Conservation (phyloP, 225 moss, liverwort and hornwort genomes). For the Bryum argenteum region DNA sequence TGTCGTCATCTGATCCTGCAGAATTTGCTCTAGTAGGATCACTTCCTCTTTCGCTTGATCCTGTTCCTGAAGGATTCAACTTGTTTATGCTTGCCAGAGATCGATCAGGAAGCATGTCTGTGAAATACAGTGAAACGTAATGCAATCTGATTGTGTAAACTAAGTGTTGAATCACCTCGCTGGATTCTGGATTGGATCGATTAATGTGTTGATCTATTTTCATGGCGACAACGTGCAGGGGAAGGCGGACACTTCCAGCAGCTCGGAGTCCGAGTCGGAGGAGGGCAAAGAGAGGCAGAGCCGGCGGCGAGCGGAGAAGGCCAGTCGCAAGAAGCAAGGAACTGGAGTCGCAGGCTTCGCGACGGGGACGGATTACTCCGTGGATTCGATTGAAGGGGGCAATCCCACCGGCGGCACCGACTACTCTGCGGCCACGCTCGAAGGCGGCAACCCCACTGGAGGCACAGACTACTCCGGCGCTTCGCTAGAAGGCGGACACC, state of each 20-base stretch:
- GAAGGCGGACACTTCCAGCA: conserved; percentile 28
- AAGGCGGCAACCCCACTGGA: conserved; percentile 14
- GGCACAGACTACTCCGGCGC: conserved; percentile 43
- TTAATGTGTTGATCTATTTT: not conserved
- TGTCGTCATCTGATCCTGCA: no score
- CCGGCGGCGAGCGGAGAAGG: conserved; percentile 38
- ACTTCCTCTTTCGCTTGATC: no score
- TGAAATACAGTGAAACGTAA: no score
- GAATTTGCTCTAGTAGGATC: no score
- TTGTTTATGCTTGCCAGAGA: no score
- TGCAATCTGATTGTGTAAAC: no score
- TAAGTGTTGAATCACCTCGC: no score
- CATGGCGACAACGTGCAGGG: conserved; percentile 8
- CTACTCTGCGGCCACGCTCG: conserved; percentile 23
- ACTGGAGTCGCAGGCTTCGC: not conserved
- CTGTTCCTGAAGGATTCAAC: no score
- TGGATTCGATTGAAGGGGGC: conserved; percentile 35
- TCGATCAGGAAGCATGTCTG: no score
- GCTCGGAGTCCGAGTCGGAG: conserved; percentile 40
- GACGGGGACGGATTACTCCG: conserved; percentile 24
- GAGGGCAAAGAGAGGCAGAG: conserved; percentile 42
- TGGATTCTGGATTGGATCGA: no score
- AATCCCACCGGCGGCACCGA: conserved; percentile 37
- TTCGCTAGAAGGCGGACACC: conserved; percentile 23
- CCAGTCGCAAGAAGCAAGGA: not conserved